Percentiles rank a stretch among this genome's conserved stretches.
phyloP scores from a whole-genome alignment of 164 flowering plant genomes.

The Malania oleifera region DNA sequence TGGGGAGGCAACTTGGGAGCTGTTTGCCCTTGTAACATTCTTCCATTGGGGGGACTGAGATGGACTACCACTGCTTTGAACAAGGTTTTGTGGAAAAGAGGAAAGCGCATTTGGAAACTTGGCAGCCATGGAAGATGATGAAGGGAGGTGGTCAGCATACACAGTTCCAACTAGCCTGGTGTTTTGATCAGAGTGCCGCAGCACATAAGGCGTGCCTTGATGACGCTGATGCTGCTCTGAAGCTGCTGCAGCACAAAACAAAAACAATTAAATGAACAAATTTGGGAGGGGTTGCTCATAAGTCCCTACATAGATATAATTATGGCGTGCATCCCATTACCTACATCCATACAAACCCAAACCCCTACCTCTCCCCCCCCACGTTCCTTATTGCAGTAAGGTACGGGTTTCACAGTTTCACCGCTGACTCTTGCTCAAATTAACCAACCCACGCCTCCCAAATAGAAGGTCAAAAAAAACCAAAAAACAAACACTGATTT shows the following conservation, averaged over 20 bases:
- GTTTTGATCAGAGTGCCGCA: no score
- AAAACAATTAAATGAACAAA: constrained; percentile 5
- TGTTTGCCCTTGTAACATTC: constrained; percentile 36
- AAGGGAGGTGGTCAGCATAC: constrained; percentile 50
- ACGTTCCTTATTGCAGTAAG: no score
- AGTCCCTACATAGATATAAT: constrained; percentile 18
- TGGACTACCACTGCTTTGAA: constrained; percentile 46
- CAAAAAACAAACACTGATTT: neutral
- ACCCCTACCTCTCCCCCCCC: no score
- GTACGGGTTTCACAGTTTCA: neutral
- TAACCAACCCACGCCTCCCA: neutral
- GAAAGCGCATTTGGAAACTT: constrained; percentile 58
- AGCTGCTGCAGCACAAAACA: no score
- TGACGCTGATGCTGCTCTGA: no score
- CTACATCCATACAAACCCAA: constrained; percentile 3
- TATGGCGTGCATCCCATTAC: constrained; percentile 17
- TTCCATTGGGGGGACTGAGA: constrained; percentile 79
- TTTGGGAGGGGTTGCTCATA: constrained; percentile 9
- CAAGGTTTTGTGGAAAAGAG: constrained; percentile 51
- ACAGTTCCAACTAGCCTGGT: no score
- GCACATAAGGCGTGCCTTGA: no score
- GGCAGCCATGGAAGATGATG: constrained; percentile 40
- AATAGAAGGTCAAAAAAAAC: neutral
- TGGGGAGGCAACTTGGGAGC: constrained; percentile 38
- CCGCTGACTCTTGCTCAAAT: constrained; percentile 10